Evolutionary conservation across 1,284 basidiomycete genomes (phyloP).

Genomic region (Kwoniella shivajii): DNA sequence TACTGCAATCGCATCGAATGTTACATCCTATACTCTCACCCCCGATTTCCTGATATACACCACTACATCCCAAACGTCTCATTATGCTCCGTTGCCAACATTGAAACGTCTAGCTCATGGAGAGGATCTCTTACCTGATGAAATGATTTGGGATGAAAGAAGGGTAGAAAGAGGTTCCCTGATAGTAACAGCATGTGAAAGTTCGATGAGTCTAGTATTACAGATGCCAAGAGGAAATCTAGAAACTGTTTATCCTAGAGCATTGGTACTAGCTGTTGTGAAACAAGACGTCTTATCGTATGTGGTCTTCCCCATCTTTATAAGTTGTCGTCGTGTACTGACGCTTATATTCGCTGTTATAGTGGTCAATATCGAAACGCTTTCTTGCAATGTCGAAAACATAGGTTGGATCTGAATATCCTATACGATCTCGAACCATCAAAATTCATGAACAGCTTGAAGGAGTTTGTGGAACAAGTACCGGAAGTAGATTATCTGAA

Average conservation of each 20-base stretch:
- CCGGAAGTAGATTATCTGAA: slow-evolving; percentile 90
- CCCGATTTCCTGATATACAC: slow-evolving; percentile 84
- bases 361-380: slow-evolving; percentile 72
- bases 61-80: slow-evolving; percentile 77
- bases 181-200: slow-evolving; percentile 82
- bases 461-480: slow-evolving; percentile 78
- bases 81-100: slow-evolving; percentile 66
- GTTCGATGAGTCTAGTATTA: slow-evolving; percentile 82
- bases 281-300: slow-evolving; percentile 71
- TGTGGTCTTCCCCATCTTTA: slow-evolving; percentile 42
- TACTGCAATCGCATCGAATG: slow-evolving; percentile 62
- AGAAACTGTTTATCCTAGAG: slow-evolving; percentile 91
- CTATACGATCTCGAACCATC: slow-evolving; percentile 76
- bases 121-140: slow-evolving; percentile 27
- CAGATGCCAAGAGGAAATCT: slow-evolving; percentile 99
- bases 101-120: slow-evolving; percentile 41
- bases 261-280: slow-evolving; percentile 84
- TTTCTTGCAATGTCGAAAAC: slow-evolving; percentile 86
- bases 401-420: slow-evolving; percentile 87
- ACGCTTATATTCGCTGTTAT: background rate
- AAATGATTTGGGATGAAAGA: slow-evolving; percentile 67
- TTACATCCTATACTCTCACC: slow-evolving; percentile 79
- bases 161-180: slow-evolving; percentile 82
- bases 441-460: slow-evolving; percentile 67
- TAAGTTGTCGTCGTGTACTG: background rate